phyloP scores from a whole-genome alignment of 1,139 yeast species.

The Eremothecium sinecaudum region DNA sequence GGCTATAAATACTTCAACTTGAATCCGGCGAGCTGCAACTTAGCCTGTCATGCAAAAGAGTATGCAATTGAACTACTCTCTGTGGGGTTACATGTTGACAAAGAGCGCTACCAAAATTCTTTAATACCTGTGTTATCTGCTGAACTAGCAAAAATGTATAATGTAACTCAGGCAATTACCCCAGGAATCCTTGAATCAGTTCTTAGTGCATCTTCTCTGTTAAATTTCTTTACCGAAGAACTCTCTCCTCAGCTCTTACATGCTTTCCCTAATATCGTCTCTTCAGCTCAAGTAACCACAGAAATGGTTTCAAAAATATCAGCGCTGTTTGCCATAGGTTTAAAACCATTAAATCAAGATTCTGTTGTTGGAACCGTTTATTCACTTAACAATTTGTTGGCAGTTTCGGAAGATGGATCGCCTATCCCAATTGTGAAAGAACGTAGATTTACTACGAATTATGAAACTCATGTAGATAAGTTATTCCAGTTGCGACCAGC shows the following conservation, averaged over 20 bases:
- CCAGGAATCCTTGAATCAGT: slow-evolving; percentile 31
- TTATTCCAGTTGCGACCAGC: slow-evolving; percentile 14
- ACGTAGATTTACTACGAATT: slow-evolving; percentile 25
- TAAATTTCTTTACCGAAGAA: slow-evolving; percentile 27
- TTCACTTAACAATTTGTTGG: slow-evolving; percentile 66
- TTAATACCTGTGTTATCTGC: slow-evolving; percentile 14
- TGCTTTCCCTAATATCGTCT: slow-evolving; percentile 28
- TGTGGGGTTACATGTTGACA: slow-evolving; percentile 31
- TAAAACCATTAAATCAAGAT: slow-evolving; percentile 50
- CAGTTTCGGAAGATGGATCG: slow-evolving; percentile 42
- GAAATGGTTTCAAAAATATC: slow-evolving; percentile 32
- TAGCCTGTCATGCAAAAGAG: slow-evolving; percentile 37
- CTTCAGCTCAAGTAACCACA: slow-evolving; percentile 23
- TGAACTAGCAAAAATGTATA: slow-evolving; percentile 18
- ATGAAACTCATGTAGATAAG: slow-evolving; percentile 10
- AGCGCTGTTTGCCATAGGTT: slow-evolving; percentile 35
- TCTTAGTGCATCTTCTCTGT: slow-evolving; percentile 27
- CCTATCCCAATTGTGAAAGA: slow-evolving; percentile 30
- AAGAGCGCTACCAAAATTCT: slow-evolving; percentile 11
- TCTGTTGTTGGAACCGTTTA: slow-evolving; percentile 80
- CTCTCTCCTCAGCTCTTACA: slow-evolving; percentile 25
- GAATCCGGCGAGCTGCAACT: slow-evolving; percentile 34
- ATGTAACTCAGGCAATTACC: slow-evolving; percentile 24
- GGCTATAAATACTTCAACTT: slow-evolving; percentile 36
- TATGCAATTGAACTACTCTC: slow-evolving; percentile 37